Evolutionary conservation across 192 early-diverging fungal species (phyloP).

Genomic region (Podila verticillata): DNA sequence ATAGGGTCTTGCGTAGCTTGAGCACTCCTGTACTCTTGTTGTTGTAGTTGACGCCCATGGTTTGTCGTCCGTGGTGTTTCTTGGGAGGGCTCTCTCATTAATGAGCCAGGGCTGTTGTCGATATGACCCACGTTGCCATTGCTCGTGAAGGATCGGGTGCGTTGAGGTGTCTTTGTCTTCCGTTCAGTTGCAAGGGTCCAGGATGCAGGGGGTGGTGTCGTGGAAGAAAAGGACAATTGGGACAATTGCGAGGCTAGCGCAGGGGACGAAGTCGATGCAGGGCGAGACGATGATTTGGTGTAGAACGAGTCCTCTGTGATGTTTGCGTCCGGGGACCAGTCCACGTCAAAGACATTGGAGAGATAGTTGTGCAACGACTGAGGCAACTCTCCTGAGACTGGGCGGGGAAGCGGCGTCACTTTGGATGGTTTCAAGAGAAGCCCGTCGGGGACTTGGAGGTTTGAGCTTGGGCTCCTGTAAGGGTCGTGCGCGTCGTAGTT

Average conservation of each 20-base stretch:
- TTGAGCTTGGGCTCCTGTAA: neutral
- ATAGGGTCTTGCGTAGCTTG: too few species aligned
- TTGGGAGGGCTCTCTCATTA: neutral
- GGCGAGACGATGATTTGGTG: constrained; percentile 13
- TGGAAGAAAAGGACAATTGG: neutral
- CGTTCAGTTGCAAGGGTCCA: too few species aligned
- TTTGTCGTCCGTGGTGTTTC: too few species aligned
- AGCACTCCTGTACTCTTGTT: too few species aligned
- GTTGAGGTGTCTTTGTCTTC: too few species aligned
- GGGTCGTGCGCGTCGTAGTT: neutral
- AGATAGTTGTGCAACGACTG: constrained; percentile 36
- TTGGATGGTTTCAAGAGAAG: constrained; percentile 16
- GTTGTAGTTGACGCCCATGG: too few species aligned
- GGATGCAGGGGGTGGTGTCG: too few species aligned
- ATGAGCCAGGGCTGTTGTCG: neutral
- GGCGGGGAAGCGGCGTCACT: constrained; percentile 31
- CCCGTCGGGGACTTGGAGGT: neutral
- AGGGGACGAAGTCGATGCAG: constrained; percentile 1
- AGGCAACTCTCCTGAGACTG: constrained; percentile 30
- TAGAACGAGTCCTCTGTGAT: constrained; percentile 25
- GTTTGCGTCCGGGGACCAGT: constrained; percentile 29
- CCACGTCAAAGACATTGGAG: constrained; percentile 44
- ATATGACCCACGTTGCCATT: neutral
- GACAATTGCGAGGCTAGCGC: neutral
- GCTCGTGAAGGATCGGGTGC: too few species aligned